Evolutionary conservation across 2,329 filamentous ascomycete genomes (phyloP).

Genomic region (Fusarium verticillioides): DNA sequence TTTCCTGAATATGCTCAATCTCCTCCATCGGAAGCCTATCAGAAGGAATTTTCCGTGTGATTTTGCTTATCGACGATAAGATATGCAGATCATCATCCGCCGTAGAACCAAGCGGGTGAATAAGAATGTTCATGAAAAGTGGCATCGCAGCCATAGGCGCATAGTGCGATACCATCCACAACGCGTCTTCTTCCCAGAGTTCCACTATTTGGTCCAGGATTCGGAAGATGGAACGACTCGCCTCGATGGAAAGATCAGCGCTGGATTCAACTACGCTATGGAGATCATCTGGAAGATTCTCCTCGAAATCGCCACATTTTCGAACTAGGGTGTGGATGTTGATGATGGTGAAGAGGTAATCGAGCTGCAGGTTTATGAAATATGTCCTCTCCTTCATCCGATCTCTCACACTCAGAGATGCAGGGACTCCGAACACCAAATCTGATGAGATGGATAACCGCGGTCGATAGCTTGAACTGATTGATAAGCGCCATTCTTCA

Average conservation of each 20-base stretch:
- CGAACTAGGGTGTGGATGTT: slow-evolving; percentile 33
- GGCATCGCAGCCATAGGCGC: slow-evolving; percentile 35
- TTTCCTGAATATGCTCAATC: slow-evolving; percentile 36
- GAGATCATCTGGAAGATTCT: slow-evolving; percentile 30
- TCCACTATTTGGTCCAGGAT: slow-evolving; percentile 29
- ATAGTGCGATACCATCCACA: slow-evolving; percentile 33
- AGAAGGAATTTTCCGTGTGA: slow-evolving; percentile 28
- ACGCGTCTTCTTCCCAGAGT: slow-evolving; percentile 32
- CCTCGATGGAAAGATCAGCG: slow-evolving; percentile 33
- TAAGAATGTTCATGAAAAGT: slow-evolving; percentile 34
- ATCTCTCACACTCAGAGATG: neutral
- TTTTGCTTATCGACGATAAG: slow-evolving; percentile 31
- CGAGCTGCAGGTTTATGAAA: slow-evolving; percentile 28
- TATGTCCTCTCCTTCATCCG: neutral
- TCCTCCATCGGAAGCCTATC: slow-evolving; percentile 31
- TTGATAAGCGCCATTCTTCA: slow-evolving; percentile 47
- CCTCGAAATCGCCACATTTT: slow-evolving; percentile 30
- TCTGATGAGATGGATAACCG: slow-evolving; percentile 25
- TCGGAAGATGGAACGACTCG: slow-evolving; percentile 31
- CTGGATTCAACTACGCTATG: slow-evolving; percentile 32
- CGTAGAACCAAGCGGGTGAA: slow-evolving; percentile 27
- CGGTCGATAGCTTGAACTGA: slow-evolving; percentile 31
- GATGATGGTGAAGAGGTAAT: slow-evolving; percentile 35
- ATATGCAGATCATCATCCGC: slow-evolving; percentile 32
- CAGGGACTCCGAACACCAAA: neutral